Percentiles rank a stretch among this genome's conserved stretches.
These are phyloP conservation scores for Phylloporus sp. DNA, from an alignment of 1,284 basidiomycete genomes.

Conservation along the genomic window DNA sequence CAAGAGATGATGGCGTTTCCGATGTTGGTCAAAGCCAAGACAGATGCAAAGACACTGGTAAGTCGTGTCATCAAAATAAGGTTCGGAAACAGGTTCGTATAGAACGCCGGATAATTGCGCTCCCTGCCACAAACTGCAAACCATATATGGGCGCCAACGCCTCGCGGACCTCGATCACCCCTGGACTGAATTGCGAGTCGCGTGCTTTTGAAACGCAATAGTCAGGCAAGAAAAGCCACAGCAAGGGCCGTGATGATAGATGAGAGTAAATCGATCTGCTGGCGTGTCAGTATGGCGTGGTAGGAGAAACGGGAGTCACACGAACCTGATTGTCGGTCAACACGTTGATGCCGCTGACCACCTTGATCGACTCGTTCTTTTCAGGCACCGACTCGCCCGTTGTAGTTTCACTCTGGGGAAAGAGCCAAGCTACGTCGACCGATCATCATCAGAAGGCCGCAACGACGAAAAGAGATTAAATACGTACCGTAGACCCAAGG, in stretches of 20 bases:
- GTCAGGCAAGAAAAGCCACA: constrained; percentile 37
- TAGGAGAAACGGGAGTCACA: background rate
- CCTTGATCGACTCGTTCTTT: constrained; percentile 43
- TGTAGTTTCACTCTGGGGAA: constrained; percentile 90
- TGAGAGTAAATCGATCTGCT: constrained; percentile 50
- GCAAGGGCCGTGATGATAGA: constrained; percentile 45
- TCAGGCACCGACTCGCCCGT: constrained; percentile 51
- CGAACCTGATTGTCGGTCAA: constrained; percentile 83
- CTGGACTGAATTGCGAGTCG: no score
- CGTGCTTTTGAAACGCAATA: no score
- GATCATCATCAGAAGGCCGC: background rate
- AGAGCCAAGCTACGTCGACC: constrained; percentile 70
- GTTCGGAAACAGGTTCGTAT: no score
- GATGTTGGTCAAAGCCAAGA: no score
- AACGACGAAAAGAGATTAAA: background rate
- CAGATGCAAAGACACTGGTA: no score
- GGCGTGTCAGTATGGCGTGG: constrained; percentile 2
- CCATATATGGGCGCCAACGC: no score
- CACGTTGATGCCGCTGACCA: constrained; percentile 73
- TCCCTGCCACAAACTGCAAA: no score
- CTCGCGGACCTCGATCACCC: no score
- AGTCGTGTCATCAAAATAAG: no score
- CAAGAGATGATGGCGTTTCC: no score
- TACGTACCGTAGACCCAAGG: constrained; percentile 75
- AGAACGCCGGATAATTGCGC: no score